These are phyloP conservation scores for Diospyros kaki DNA, from an alignment of 148 eudicot genomes.

Conservation along the genomic window DNA sequence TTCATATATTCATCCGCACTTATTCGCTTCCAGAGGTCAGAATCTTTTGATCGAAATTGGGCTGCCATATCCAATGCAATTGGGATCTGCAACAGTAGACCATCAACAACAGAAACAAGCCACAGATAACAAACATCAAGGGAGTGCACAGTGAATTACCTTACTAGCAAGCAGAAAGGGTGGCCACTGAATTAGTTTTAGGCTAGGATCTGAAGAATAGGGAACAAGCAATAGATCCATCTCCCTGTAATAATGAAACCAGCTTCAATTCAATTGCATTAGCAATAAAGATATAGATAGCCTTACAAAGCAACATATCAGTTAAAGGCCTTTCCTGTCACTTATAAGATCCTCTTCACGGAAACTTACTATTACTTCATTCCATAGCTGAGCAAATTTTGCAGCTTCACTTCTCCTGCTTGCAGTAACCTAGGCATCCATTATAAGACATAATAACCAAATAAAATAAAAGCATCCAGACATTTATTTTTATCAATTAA, in stretches of 20 bases:
- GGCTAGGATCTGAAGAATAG: conserved; percentile 78
- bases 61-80: conserved; percentile 81
- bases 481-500: not conserved
- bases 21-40: conserved; percentile 78
- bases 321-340: conserved; percentile 61
- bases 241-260: conserved; percentile 57
- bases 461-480: not conserved
- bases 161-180: conserved; percentile 91
- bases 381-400: conserved; percentile 84
- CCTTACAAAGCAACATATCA: conserved; percentile 6
- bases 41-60: conserved; percentile 60
- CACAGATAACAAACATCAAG: conserved; percentile 2
- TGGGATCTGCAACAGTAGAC: conserved; percentile 49
- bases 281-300: not conserved
- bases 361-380: conserved; percentile 66
- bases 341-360: conserved; percentile 74
- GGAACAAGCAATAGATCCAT: conserved; percentile 90
- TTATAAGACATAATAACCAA: not conserved
- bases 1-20: conserved; percentile 73
- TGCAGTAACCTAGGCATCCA: conserved; percentile 45
- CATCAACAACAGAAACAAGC: conserved; percentile 8
- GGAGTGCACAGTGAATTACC: conserved; percentile 26
- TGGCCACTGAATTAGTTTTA: conserved; percentile 88
- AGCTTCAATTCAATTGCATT: conserved; percentile 17
- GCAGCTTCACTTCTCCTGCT: conserved; percentile 76